phyloP scores from a whole-genome alignment of 495 filamentous ascomycete species.

The Hypoxylon fuscum region DNA sequence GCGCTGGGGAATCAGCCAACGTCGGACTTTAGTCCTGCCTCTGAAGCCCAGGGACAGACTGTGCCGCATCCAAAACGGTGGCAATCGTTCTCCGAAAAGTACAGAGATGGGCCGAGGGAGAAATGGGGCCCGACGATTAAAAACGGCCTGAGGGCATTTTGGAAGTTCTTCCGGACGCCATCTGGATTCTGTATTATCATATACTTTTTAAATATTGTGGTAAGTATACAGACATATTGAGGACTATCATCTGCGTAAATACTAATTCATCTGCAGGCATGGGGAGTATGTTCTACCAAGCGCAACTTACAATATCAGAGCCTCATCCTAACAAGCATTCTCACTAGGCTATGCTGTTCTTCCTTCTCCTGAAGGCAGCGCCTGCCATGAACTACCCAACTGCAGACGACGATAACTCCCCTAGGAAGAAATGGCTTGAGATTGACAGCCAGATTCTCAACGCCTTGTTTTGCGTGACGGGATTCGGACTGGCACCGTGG shows the following conservation, averaged over 20 bases:
- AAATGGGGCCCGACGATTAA: slow-evolving; percentile 37
- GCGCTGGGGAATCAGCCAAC: neutral
- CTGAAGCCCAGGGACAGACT: neutral
- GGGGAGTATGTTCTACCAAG: slow-evolving; percentile 14
- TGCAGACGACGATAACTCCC: slow-evolving; percentile 68
- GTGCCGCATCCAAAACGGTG: neutral
- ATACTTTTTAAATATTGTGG: slow-evolving; percentile 74
- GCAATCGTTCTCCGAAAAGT: neutral
- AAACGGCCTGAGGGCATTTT: slow-evolving; percentile 40
- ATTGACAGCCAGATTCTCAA: slow-evolving; percentile 82
- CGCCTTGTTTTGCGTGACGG: slow-evolving; percentile 85
- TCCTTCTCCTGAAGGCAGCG: slow-evolving; percentile 71
- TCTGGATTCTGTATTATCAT: slow-evolving; percentile 69
- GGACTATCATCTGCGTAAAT: neutral
- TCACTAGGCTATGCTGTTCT: slow-evolving; percentile 72
- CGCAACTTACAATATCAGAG: neutral
- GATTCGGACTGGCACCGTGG: slow-evolving; percentile 87
- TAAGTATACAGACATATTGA: slow-evolving; percentile 60
- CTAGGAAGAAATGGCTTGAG: slow-evolving; percentile 74
- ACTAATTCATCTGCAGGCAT: slow-evolving; percentile 9
- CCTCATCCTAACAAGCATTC: neutral
- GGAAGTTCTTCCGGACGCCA: slow-evolving; percentile 56
- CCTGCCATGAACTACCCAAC: slow-evolving; percentile 73
- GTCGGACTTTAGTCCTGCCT: neutral
- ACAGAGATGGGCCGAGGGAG: slow-evolving; percentile 26